Conservation (phyloP, 352 stramenopile species). For the Pseudoperonospora humuli region DNA sequence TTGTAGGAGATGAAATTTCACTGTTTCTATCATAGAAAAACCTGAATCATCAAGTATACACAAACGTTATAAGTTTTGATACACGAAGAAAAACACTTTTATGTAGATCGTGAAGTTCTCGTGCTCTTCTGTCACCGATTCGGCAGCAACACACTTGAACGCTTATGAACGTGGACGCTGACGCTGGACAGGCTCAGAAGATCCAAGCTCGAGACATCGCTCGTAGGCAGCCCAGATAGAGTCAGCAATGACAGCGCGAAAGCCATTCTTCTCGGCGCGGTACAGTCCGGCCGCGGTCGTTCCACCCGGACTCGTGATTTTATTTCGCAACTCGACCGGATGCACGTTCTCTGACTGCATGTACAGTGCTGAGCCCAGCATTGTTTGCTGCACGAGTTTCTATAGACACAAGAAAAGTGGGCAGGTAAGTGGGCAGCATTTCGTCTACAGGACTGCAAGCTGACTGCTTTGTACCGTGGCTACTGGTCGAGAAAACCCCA, state of each 20-base stretch:
- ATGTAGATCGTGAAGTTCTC: too few species aligned
- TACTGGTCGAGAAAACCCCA: conserved; percentile 92
- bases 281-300: conserved; percentile 93
- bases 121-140: too few species aligned
- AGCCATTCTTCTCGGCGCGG: conserved; percentile 93
- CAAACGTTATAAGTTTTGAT: too few species aligned
- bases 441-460: background rate
- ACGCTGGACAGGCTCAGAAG: conserved; percentile 54
- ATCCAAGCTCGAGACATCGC: conserved; percentile 90
- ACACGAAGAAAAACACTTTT: too few species aligned
- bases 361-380: conserved; percentile 90
- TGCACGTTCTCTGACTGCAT: conserved; percentile 89
- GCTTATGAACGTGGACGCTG: conserved; percentile 57
- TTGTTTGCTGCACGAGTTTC: conserved; percentile 92
- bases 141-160: too few species aligned
- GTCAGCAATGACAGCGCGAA: conserved; percentile 89
- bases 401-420: conserved; percentile 14
- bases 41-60: too few species aligned
- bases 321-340: conserved; percentile 89
- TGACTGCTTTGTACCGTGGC: conserved; percentile 45
- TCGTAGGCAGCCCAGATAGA: conserved; percentile 95
- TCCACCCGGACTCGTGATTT: conserved; percentile 90
- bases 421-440: background rate
- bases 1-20: too few species aligned
- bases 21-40: too few species aligned